These are phyloP conservation scores for Periconia digitata DNA, from an alignment of 2,329 filamentous ascomycete species.

Conservation along the genomic window DNA sequence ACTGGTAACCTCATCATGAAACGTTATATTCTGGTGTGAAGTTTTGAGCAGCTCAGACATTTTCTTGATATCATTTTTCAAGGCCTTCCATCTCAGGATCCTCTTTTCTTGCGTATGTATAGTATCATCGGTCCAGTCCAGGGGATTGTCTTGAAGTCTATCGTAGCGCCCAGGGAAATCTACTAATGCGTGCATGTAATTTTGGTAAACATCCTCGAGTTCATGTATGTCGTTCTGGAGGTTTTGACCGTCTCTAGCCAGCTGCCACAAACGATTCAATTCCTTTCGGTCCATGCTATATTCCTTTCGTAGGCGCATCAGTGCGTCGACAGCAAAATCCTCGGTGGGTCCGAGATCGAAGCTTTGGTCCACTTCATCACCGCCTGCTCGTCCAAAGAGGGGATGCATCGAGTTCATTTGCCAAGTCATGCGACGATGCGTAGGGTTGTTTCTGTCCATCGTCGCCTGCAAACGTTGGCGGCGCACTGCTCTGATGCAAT, in stretches of 20 bases:
- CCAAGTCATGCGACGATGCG: constrained; percentile 24
- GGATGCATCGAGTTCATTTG: constrained; percentile 20
- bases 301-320: constrained; percentile 28
- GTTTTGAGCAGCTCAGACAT: constrained; percentile 17
- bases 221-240: constrained; percentile 17
- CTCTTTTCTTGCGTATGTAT: constrained; percentile 12
- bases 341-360: constrained; percentile 18
- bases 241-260: constrained; percentile 19
- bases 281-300: constrained; percentile 18
- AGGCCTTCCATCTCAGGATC: constrained; percentile 26
- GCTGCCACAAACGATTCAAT: constrained; percentile 15
- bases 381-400: constrained; percentile 20
- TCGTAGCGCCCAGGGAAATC: too few relatives aligned
- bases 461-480: constrained; percentile 21
- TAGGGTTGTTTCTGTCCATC: constrained; percentile 13
- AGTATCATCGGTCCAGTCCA: constrained; percentile 27
- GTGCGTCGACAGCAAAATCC: constrained; percentile 14
- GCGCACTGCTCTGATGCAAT: constrained; percentile 31
- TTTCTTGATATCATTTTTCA: constrained; percentile 18
- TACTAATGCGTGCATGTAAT: too few relatives aligned
- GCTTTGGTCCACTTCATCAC: constrained; percentile 5
- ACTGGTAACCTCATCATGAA: constrained; percentile 20
- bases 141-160: constrained; percentile 18
- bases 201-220: constrained; percentile 7
- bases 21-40: too few relatives aligned